Conservation (phyloP, 805 yeast genomes). For the Wickerhamiella musiphila region DNA sequence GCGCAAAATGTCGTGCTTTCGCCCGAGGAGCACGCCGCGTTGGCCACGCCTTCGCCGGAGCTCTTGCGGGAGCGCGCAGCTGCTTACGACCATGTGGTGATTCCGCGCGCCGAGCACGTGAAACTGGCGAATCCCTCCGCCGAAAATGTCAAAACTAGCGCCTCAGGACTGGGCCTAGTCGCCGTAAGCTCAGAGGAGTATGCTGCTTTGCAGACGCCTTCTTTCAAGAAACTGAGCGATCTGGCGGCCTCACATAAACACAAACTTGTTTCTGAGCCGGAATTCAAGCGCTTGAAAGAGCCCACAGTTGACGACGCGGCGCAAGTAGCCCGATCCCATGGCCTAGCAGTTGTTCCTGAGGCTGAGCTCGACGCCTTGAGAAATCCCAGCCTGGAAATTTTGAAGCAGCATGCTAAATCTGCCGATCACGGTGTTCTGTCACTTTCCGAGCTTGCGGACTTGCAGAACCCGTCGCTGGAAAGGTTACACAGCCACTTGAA, state of each 20-base stretch:
- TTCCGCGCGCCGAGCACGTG: constrained; percentile 15
- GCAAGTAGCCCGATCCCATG: not conserved
- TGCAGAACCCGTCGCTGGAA: not conserved
- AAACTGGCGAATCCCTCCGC: constrained; percentile 6
- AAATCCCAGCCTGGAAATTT: constrained; percentile 3
- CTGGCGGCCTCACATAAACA: not conserved
- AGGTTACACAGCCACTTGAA: not conserved
- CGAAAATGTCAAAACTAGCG: constrained; percentile 9
- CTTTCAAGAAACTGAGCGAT: constrained; percentile 1
- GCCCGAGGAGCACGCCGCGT: constrained; percentile 8
- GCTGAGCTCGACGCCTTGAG: constrained; percentile 7
- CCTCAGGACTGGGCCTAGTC: constrained; percentile 1
- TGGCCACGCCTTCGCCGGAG: constrained; percentile 20
- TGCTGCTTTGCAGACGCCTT: constrained; percentile 2
- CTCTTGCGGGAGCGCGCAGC: constrained; percentile 17
- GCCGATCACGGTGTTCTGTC: constrained; percentile 6
- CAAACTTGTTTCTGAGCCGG: not conserved
- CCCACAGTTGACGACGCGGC: not conserved
- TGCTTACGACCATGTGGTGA: constrained; percentile 9
- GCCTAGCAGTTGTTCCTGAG: constrained; percentile 8
- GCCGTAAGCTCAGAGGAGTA: constrained; percentile 2
- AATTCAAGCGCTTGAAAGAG: not conserved
- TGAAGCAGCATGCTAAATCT: constrained; percentile 5
- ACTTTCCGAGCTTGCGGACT: not conserved
- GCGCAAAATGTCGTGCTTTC: constrained; percentile 1